Conservation (phyloP, 768 basidiomycete genomes). For the Boletus fagicola region DNA sequence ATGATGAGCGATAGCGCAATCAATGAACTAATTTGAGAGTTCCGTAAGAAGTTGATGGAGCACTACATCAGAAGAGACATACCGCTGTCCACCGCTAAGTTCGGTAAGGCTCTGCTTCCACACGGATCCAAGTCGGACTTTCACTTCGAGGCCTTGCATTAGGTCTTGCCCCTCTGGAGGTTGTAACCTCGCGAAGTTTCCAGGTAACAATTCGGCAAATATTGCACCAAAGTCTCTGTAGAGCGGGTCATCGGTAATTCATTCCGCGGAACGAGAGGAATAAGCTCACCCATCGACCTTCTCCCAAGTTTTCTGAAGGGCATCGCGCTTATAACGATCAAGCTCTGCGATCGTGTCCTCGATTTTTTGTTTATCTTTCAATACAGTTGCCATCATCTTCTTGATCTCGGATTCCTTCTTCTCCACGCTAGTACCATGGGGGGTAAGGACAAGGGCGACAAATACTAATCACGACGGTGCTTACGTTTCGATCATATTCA, state of each 20-base stretch:
- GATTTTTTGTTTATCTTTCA: slow-evolving; percentile 93
- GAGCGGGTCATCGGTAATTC: not conserved
- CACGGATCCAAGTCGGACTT: slow-evolving; percentile 89
- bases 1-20: slow-evolving; percentile 98
- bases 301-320: slow-evolving; percentile 92
- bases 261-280: not conserved
- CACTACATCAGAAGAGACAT: slow-evolving; percentile 22
- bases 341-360: slow-evolving; percentile 91
- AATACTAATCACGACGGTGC: slow-evolving; percentile 20
- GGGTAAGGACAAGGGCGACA: not conserved
- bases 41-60: not conserved
- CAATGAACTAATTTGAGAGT: slow-evolving; percentile 64
- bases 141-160: slow-evolving; percentile 95
- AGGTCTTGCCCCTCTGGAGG: slow-evolving; percentile 93
- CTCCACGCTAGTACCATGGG: slow-evolving; percentile 63
- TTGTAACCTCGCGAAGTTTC: slow-evolving; percentile 93
- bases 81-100: slow-evolving; percentile 96
- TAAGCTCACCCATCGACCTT: slow-evolving; percentile 81
- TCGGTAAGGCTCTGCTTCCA: slow-evolving; percentile 99
- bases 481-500: slow-evolving; percentile 94
- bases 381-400: slow-evolving; percentile 84
- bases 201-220: slow-evolving; percentile 92
- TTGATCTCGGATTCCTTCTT: slow-evolving; percentile 85
- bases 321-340: slow-evolving; percentile 91
- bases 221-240: slow-evolving; percentile 92